Base-by-base conservation (phyloP, 768 basidiomycete species). In the Xanthoconium stramineum region DNA sequence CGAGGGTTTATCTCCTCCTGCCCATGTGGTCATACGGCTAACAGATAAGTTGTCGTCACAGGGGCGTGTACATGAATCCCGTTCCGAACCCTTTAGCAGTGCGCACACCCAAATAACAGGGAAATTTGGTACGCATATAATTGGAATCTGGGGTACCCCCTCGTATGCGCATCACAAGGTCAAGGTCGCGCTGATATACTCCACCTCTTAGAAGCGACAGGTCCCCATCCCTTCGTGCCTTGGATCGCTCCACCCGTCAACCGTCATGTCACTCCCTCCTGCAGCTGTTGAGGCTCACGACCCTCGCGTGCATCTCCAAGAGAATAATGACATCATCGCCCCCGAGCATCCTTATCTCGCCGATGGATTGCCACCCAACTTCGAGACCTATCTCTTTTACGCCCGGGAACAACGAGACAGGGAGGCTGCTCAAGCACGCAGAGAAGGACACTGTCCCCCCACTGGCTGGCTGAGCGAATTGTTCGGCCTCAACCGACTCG, bases 311-410 rank as follows among this genome's bases (percentile, higher is more conserved):
- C 58, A 59, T 11, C 15, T 50, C 7, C 19, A 59, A 28, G 55
- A 64, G 24, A 15, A 47, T 1, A 6, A 59, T 1, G 61, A 54
- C 2, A 2, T 37, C 28, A 12, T 40, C 29, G 37, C 47, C 2
- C 65, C 62, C 1, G 71, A 65, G n/a, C 55, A 62, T 15, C 42
- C 40, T 17, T 37, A 60, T 24, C 61, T 71, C 36, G 42, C n/a
- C 3, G 67, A 71, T 36, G 69, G 61, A 2, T 43, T 62, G 10
- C 19, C 50, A 6, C 70, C 71, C 0, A 71, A 71, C 58, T 35
- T 71, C 15, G 70, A 71, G 61, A 72, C 69, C 0, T 71, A 72
- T 42, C 63, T 71, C 46, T 59, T 63, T 56, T 72, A 59, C 5
- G 71, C 71, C n/a, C 50, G n/a, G 17, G 69, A 68, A 37, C 71